phyloP scores from a whole-genome alignment of 306 rosid species.

The Quercus aquifolioides region DNA sequence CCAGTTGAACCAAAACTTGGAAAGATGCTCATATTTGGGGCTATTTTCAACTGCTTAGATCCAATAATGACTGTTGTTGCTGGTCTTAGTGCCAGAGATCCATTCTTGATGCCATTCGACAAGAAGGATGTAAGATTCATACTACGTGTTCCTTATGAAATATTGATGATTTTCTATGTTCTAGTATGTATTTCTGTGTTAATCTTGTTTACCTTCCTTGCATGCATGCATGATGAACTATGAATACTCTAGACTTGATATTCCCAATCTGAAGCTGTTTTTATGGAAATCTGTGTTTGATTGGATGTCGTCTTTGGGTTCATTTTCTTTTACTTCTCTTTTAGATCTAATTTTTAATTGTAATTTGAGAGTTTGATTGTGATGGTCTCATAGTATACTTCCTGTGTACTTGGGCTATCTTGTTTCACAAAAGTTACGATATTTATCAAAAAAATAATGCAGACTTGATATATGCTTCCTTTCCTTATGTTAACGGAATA shows the following conservation, averaged over 20 bases:
- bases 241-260: not conserved
- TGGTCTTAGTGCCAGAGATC: conserved; percentile 96
- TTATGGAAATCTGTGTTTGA: no score
- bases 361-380: no score
- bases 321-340: no score
- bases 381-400: no score
- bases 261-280: no score
- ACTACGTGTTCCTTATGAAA: not conserved
- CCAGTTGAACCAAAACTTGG: conserved; percentile 99
- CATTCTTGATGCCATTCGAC: conserved; percentile 77
- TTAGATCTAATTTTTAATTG: no score
- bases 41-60: conserved; percentile 85
- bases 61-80: conserved; percentile 87
- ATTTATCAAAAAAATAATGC: no score
- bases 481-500: no score
- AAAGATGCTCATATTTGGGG: conserved; percentile 85
- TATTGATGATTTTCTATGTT: not conserved
- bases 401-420: no score
- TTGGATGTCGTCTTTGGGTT: no score
- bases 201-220: not conserved
- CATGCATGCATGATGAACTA: not conserved
- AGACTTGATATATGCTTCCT: not conserved
- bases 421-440: no score
- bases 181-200: not conserved
- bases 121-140: conserved; percentile 76